Base-by-base conservation (phyloP, 192 early-diverging fungal species). In the Thoreauomyces humboldtii region DNA sequence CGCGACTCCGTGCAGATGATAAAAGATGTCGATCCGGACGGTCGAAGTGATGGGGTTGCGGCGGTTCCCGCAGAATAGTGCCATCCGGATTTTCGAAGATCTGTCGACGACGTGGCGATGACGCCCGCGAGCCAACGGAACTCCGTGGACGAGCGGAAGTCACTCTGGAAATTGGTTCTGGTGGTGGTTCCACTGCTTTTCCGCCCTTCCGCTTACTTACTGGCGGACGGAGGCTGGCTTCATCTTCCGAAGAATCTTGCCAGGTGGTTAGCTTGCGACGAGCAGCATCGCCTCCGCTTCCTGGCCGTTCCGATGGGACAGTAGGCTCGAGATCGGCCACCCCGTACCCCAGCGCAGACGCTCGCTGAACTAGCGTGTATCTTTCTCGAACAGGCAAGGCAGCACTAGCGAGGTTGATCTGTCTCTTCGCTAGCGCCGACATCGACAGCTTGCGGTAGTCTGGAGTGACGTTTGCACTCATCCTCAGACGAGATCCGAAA, bases 11-110 rank as follows among this genome's bases (percentile, higher is more conserved):
- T 7, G 53, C 64, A 1, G 52, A 59, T 19, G 53, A 52, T 17
- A 34, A 52, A n/a, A 74, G 27, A 44, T 74, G 63, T n/a, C 67
- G 67, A 37, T 74, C 72, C 1, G 72, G 72, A 34, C 63, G 57
- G 52, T 74, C 62, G 35, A 37, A 74, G 32, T 74, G 72, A 52
- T 74, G 72, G 4, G 72, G 72, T 17, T 64, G 69, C 19, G 60
- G 54, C 14, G 51, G 17, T 34, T 63, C 61, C 21, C 60, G 65
- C 5, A 63, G 19, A 7, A 37, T 35, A 21, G 61, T 51, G 59
- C 59, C 43, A 31, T 61, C 59, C 6, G 43, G 41, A 15, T 61
- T 61, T 61, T 47, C 45, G 41, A 45, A 61, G 27, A 28, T 24
- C n/a, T 14, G 15, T 15, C 59, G 59, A 7, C 59, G 38, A 4